phyloP scores from a whole-genome alignment of 1,139 yeast species.

The Eremothecium coryli region DNA sequence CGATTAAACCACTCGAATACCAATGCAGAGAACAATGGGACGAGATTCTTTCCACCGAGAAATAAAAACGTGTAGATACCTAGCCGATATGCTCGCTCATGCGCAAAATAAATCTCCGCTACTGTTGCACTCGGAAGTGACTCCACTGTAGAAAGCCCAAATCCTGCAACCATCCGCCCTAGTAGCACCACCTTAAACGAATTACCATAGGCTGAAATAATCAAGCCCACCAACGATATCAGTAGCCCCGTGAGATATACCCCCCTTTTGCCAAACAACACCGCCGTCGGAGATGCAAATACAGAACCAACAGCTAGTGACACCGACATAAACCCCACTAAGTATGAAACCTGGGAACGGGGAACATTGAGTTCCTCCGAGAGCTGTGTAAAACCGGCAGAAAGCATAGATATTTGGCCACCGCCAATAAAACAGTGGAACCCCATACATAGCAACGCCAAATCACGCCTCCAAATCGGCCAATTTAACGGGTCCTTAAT shows the following conservation, averaged over 20 bases:
- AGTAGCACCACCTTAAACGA: conserved; percentile 46
- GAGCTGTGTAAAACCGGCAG: conserved; percentile 44
- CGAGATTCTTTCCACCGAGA: conserved; percentile 53
- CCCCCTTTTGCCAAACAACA: conserved; percentile 44
- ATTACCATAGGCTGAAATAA: conserved; percentile 46
- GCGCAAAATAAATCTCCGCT: conserved; percentile 56
- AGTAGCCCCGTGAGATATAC: conserved; percentile 45
- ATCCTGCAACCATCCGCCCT: conserved; percentile 48
- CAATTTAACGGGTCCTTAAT: conserved; percentile 63
- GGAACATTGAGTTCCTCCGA: conserved; percentile 38
- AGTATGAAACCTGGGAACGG: conserved; percentile 39
- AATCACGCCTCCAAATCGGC: conserved; percentile 52
- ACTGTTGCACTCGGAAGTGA: conserved; percentile 54
- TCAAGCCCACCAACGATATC: conserved; percentile 43
- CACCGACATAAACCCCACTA: conserved; percentile 55
- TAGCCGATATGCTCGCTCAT: conserved; percentile 55
- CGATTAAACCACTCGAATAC: conserved; percentile 43
- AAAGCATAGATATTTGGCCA: conserved; percentile 53
- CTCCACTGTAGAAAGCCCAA: conserved; percentile 56
- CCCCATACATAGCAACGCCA: conserved; percentile 46
- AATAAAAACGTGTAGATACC: conserved; percentile 54
- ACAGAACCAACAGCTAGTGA: conserved; percentile 52
- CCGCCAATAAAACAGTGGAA: conserved; percentile 54
- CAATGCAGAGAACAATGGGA: conserved; percentile 49
- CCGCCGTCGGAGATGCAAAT: conserved; percentile 31